phyloP scores from a whole-genome alignment of 352 stramenopile genomes.

The Chrysophaeum taylorii region DNA sequence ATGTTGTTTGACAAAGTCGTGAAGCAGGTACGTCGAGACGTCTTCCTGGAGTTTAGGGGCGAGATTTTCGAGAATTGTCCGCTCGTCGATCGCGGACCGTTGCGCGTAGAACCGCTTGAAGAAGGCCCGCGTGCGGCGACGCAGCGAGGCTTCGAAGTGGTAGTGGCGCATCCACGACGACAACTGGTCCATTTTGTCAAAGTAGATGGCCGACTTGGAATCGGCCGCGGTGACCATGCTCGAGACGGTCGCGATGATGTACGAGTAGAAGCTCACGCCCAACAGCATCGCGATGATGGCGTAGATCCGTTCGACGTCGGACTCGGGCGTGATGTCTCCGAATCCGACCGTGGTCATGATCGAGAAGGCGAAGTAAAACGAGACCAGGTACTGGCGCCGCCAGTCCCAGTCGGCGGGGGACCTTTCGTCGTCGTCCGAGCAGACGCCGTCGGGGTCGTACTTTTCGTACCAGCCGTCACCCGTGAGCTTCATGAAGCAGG shows the following conservation, averaged over 20 bases:
- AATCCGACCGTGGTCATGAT: conserved; percentile 26
- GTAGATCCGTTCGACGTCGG: conserved; percentile 10
- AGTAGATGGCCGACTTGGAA: conserved; percentile 18
- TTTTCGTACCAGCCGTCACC: not conserved
- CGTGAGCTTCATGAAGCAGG: not conserved
- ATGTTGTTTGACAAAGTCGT: conserved; percentile 15
- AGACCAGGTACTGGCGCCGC: conserved; percentile 45
- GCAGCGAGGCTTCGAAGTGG: not conserved
- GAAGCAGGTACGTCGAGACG: conserved; percentile 17
- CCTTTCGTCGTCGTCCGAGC: not conserved
- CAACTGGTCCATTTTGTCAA: conserved; percentile 59
- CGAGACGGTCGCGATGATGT: conserved; percentile 55
- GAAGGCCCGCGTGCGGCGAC: conserved; percentile 5
- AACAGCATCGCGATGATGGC: conserved; percentile 58
- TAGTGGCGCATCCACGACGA: conserved; percentile 21
- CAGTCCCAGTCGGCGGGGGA: not conserved
- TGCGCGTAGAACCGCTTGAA: conserved; percentile 21
- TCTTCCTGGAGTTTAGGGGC: conserved; percentile 17
- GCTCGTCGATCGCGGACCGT: conserved; percentile 19
- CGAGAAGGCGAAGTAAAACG: conserved; percentile 62
- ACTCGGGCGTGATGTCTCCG: conserved; percentile 22
- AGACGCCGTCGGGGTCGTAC: not conserved
- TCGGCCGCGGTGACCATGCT: conserved; percentile 14
- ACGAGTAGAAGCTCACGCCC: conserved; percentile 58
- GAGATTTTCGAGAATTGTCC: conserved; percentile 18